Evolutionary conservation across 352 stramenopile genomes (phyloP).

Genomic region (Pythium plurisporium): DNA sequence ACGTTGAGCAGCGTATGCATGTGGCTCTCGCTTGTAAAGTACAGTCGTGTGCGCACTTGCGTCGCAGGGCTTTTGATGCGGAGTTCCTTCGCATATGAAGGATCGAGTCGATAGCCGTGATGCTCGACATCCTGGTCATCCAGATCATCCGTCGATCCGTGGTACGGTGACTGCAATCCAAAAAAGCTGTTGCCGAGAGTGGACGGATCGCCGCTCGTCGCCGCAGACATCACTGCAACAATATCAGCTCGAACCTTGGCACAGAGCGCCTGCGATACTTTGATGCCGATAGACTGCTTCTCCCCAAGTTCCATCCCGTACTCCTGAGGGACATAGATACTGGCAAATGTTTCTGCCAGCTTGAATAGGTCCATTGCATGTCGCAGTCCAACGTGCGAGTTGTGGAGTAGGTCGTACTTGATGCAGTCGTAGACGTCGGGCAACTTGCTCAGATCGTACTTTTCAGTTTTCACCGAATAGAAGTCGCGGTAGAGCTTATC

Average conservation of each 20-base stretch:
- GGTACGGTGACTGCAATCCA: conserved; percentile 22
- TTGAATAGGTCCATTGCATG: conserved; percentile 91
- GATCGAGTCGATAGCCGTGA: conserved; percentile 85
- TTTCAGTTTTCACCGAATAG: conserved; percentile 86
- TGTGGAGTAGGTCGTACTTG: conserved; percentile 98
- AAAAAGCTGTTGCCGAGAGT: conserved; percentile 32
- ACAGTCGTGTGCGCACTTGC: conserved; percentile 94
- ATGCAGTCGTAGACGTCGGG: conserved; percentile 98
- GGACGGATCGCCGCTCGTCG: conserved; percentile 31
- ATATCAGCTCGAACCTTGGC: conserved; percentile 97
- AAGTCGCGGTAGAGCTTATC: conserved; percentile 94
- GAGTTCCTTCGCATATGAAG: conserved; percentile 88
- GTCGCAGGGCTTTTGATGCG: conserved; percentile 92
- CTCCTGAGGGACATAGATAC: conserved; percentile 98
- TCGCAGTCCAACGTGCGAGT: conserved; percentile 87
- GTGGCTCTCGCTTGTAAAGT: conserved; percentile 99
- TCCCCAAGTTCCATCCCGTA: conserved; percentile 89
- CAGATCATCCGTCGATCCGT: conserved; percentile 29
- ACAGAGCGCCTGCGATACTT: conserved; percentile 95
- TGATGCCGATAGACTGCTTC: conserved; percentile 94
- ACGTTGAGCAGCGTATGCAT: conserved; percentile 99
- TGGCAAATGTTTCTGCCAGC: conserved; percentile 93
- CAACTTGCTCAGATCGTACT: conserved; percentile 95
- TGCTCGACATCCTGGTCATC: conserved; percentile 75
- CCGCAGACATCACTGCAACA: conserved; percentile 71